phyloP scores from a whole-genome alignment of 2,329 filamentous ascomycete genomes.

The Diaporthe sp. region DNA sequence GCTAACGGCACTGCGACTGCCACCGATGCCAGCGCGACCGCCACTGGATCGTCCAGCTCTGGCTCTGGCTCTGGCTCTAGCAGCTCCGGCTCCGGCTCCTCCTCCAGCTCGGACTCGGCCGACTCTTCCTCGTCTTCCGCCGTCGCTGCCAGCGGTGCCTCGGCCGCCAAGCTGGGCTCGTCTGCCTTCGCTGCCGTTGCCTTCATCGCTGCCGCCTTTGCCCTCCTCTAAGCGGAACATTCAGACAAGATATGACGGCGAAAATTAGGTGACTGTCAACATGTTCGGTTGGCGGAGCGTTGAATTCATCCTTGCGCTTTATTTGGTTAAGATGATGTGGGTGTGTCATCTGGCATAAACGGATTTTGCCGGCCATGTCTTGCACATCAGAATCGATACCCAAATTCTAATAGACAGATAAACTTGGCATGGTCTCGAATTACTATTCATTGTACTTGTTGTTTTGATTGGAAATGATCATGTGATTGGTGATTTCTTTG shows the following conservation, averaged over 20 bases:
- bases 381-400: conserved; percentile 34
- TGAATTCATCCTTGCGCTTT: neutral
- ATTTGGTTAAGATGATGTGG: conserved; percentile 25
- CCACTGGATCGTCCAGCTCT: conserved; percentile 70
- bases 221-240: conserved; percentile 28
- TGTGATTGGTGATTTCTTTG: neutral
- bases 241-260: neutral
- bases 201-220: conserved; percentile 39
- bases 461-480: neutral
- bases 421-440: conserved; percentile 20
- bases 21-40: conserved; percentile 81
- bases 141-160: conserved; percentile 38
- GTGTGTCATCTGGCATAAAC: neutral
- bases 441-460: neutral
- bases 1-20: conserved; percentile 76
- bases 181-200: conserved; percentile 40
- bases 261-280: neutral
- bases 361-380: conserved; percentile 13
- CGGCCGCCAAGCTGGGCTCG: conserved; percentile 35
- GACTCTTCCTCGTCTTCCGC: conserved; percentile 24
- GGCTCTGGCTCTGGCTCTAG: conserved; percentile 43
- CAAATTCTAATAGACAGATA: conserved; percentile 35
- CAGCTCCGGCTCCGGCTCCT: conserved; percentile 46
- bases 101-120: conserved; percentile 42
- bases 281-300: conserved; percentile 9